Conservation (phyloP, 2,329 filamentous ascomycete genomes). For the Ustilaginoidea virens region DNA sequence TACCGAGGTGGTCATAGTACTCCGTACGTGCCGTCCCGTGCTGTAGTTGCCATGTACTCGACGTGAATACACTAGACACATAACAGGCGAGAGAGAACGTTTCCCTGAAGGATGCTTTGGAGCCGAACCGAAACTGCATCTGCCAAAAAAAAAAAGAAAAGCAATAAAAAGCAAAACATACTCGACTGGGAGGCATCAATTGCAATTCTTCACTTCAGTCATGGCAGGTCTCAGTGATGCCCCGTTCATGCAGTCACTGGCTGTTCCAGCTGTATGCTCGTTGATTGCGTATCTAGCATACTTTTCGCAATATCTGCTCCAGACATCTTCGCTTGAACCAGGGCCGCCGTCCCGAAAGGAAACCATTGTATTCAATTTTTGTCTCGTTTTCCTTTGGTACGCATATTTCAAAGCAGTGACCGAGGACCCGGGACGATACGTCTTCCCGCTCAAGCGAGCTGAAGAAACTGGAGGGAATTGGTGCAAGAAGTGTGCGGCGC, state of each 20-base stretch:
- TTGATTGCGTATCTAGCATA: constrained; percentile 58
- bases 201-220: no score
- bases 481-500: constrained; percentile 62
- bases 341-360: constrained; percentile 43
- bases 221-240: constrained; percentile 28
- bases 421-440: constrained; percentile 41
- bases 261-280: constrained; percentile 51
- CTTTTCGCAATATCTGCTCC: constrained; percentile 57
- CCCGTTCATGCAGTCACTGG: constrained; percentile 35
- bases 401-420: constrained; percentile 50
- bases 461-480: constrained; percentile 31
- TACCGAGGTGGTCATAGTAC: not conserved
- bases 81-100: no score
- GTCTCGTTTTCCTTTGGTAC: constrained; percentile 49
- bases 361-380: constrained; percentile 47
- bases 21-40: not conserved
- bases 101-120: no score
- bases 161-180: no score
- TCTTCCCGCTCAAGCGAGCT: constrained; percentile 23
- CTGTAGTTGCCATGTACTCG: no score
- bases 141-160: no score
- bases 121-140: no score
- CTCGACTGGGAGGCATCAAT: no score
- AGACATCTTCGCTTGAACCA: constrained; percentile 37
- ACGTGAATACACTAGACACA: no score